phyloP scores from a whole-genome alignment of 1,139 yeast species.

The Arxiozyma bovina region DNA sequence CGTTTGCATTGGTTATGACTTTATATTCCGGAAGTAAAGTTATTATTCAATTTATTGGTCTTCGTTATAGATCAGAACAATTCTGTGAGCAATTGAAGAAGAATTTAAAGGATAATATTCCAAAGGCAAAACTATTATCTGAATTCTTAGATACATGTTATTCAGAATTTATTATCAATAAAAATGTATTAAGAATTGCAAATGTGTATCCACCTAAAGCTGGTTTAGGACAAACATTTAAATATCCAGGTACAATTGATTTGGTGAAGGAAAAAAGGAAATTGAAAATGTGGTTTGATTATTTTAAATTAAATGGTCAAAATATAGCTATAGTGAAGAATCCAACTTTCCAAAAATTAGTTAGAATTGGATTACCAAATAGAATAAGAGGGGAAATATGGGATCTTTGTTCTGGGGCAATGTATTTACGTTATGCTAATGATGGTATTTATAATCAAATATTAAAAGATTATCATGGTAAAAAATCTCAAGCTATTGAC shows the following conservation, averaged over 20 bases:
- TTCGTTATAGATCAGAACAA: slow-evolving; percentile 68
- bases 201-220: slow-evolving; percentile 56
- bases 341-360: slow-evolving; percentile 68
- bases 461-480: slow-evolving; percentile 51
- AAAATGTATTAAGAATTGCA: slow-evolving; percentile 41
- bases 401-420: slow-evolving; percentile 87
- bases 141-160: slow-evolving; percentile 67
- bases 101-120: slow-evolving; percentile 54
- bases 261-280: slow-evolving; percentile 75
- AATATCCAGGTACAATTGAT: slow-evolving; percentile 83
- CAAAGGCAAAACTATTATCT: slow-evolving; percentile 51
- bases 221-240: slow-evolving; percentile 74
- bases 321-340: slow-evolving; percentile 68
- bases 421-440: slow-evolving; percentile 60
- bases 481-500: slow-evolving; percentile 75
- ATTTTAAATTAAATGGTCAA: slow-evolving; percentile 74
- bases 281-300: slow-evolving; percentile 89
- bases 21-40: slow-evolving; percentile 61
- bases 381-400: slow-evolving; percentile 89
- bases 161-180: slow-evolving; percentile 71
- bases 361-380: slow-evolving; percentile 88
- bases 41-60: slow-evolving; percentile 66
- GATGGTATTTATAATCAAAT: slow-evolving; percentile 51
- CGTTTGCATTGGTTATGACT: slow-evolving; percentile 67
- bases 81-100: slow-evolving; percentile 64